Conservation (phyloP, 495 filamentous ascomycete genomes). For the Lentithecium fluviatile region DNA sequence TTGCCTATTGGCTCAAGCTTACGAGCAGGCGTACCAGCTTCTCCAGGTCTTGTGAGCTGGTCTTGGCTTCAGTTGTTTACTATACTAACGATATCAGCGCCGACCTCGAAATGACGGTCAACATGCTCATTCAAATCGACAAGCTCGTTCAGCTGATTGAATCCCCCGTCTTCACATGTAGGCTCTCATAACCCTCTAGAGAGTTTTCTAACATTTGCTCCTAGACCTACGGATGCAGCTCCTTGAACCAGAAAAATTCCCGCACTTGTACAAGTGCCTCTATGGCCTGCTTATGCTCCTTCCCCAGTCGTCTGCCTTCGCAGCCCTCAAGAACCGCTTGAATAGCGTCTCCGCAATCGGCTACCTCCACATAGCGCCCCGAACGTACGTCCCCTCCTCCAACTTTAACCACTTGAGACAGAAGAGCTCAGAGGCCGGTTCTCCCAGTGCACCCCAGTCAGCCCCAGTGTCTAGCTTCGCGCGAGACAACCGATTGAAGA, state of each 20-base stretch:
- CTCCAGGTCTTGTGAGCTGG: conserved; percentile 86
- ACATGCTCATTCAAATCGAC: conserved; percentile 98
- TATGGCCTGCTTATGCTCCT: conserved; percentile 98
- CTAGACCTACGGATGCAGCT: conserved; percentile 91
- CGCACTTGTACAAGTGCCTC: conserved; percentile 96
- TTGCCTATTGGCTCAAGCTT: conserved; percentile 93
- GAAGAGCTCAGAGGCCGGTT: conserved; percentile 36
- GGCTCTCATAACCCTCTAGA: background rate
- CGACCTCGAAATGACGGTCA: conserved; percentile 98
- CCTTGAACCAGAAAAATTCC: conserved; percentile 95
- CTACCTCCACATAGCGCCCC: conserved; percentile 80
- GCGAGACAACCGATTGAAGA: conserved; percentile 77
- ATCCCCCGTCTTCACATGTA: conserved; percentile 96
- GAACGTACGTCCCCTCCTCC: conserved; percentile 64
- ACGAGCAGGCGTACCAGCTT: conserved; percentile 96
- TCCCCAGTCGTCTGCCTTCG: conserved; percentile 95
- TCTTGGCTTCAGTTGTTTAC: background rate
- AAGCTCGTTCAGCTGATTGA: conserved; percentile 97
- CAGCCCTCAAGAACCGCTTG: conserved; percentile 91
- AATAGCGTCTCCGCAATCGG: conserved; percentile 97
- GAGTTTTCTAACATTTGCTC: background rate
- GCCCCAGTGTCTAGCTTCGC: conserved; percentile 56
- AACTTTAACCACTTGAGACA: conserved; percentile 41
- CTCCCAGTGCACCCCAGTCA: conserved; percentile 32
- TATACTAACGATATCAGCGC: conserved; percentile 61